Base-by-base conservation (phyloP, 441 rosid species). In the Capsella rubella region DNA sequence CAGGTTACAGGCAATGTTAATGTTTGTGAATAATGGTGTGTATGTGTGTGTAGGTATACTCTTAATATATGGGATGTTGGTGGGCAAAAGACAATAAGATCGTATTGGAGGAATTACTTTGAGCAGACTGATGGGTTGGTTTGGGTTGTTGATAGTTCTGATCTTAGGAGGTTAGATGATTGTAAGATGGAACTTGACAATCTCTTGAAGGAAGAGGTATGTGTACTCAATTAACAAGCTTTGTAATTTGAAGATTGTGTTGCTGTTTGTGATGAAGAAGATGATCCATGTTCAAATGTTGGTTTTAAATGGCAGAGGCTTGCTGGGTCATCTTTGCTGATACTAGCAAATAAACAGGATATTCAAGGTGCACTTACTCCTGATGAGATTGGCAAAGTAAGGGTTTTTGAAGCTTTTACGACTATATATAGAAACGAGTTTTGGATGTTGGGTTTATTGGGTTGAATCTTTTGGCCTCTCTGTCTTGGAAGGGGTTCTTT, bases 81-180 rank as follows among this genome's bases (percentile, higher is more conserved):
- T 21, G 97, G 99, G 34, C 99, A 95, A 73, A 88, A 90, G 79
- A 95, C 99, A 3, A 90, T 95, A 80, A 86, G 99, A 80, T 95
- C 97, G 2, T 95, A 95, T 27, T 95, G 99, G 97, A 89, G 97
- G 85, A 95, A 95, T 77, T 95, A 95, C 85, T 95, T 92, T 78
- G 99, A 95, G 87, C 95, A 90, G 83, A 95, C 97, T 52, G 97
- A 95, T 87, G 98, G 99, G 37, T 82, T 95, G 81, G 91, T 92
- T 45, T 95, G 98, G 99, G 99, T 95, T 16, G 97, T 92, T 27
- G 99, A 92, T 77, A 95, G 98, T 80, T 95, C 98, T 13, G 97
- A 95, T 83, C 89, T 90, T 37, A 84, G 99, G 81, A 87, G 98
- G 76, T 74, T 95, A 72, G 97, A 90, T 84, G 98, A 95, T 73